These are phyloP conservation scores for Trichocomaceae sp. DNA, from an alignment of 2,329 filamentous ascomycete genomes.

Conservation along the genomic window DNA sequence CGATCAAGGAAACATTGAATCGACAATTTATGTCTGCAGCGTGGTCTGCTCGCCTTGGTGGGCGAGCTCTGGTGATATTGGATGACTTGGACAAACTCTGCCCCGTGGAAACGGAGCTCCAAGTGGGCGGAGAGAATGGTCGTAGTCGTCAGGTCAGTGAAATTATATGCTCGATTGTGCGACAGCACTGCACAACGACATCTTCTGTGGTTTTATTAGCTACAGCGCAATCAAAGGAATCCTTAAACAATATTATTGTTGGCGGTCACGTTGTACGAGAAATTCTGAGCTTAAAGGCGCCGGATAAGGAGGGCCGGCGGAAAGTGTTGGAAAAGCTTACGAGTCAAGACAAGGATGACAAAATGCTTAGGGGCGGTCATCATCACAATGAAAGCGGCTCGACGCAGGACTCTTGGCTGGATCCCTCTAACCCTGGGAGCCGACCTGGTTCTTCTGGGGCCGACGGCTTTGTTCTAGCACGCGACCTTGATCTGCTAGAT, in stretches of 20 bases:
- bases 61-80: slow-evolving; percentile 74
- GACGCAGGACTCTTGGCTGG: slow-evolving; percentile 65
- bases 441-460: slow-evolving; percentile 38
- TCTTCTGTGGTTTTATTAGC: slow-evolving; percentile 80
- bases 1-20: slow-evolving; percentile 81
- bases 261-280: slow-evolving; percentile 89
- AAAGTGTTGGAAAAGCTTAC: slow-evolving; percentile 77
- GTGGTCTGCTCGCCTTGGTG: slow-evolving; percentile 84
- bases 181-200: slow-evolving; percentile 73
- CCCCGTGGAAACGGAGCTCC: slow-evolving; percentile 86
- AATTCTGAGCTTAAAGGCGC: slow-evolving; percentile 81
- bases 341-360: slow-evolving; percentile 34
- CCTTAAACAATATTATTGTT: slow-evolving; percentile 81
- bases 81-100: slow-evolving; percentile 93
- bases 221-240: slow-evolving; percentile 88
- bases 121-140: slow-evolving; percentile 88
- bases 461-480: slow-evolving; percentile 66
- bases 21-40: slow-evolving; percentile 81
- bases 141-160: slow-evolving; percentile 90
- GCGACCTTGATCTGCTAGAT: slow-evolving; percentile 81
- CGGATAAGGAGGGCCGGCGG: slow-evolving; percentile 81
- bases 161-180: slow-evolving; percentile 71
- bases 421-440: slow-evolving; percentile 57
- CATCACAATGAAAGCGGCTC: slow-evolving; percentile 29
- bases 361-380: slow-evolving; percentile 36